Base-by-base conservation (phyloP, 2,329 filamentous ascomycete genomes). In the Claviceps monticola region DNA sequence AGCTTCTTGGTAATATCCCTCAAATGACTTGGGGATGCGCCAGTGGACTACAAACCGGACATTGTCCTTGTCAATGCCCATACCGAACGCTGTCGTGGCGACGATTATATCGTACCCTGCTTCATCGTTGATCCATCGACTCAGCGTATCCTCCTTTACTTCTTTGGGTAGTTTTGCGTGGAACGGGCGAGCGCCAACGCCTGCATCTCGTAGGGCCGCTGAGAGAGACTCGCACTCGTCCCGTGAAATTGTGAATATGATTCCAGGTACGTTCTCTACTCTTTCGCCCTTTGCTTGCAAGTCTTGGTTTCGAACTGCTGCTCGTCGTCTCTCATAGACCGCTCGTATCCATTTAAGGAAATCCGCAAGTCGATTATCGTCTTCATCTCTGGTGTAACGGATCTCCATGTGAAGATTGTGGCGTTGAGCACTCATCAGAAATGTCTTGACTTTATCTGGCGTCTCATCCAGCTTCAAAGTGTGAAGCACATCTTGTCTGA, bases 61-160 rank as follows among this genome's bases (percentile, higher is more conserved):
- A 59, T 95, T 85, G 50, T 93, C 82, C 66, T 96, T 96, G 67
- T 97, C 90, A 57, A 97, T 96, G 26, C 91, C 91, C 91, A 97
- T 97, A 2, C 91, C 91, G 61, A 97, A 97, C 0, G 91, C 91
- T 1, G 88, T 97, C 0, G 91, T 97, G 1, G 91, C 91, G 29
- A 96, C 89, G 55, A 97, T 91, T 48, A 97, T 82, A 64, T 93
- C 89, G 68, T 93, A 95, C 1, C 85, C 85, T 26, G 78, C 74
- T 51, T 80, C 77, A 63, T 88, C 86, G 51, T 76, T 74, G 46
- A 89, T 82, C 86, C 86, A 91, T 17, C 78, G 76, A 16, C 75
- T 68, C 4, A 90, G 73, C 1, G 84, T 84, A 53, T 85, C 79
- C 57, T 86, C 83, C 61, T 88, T 89, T 52, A 78, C 74, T 6